Conservation (phyloP, 140 eudicot species). For the Erigeron philadelphicus region DNA sequence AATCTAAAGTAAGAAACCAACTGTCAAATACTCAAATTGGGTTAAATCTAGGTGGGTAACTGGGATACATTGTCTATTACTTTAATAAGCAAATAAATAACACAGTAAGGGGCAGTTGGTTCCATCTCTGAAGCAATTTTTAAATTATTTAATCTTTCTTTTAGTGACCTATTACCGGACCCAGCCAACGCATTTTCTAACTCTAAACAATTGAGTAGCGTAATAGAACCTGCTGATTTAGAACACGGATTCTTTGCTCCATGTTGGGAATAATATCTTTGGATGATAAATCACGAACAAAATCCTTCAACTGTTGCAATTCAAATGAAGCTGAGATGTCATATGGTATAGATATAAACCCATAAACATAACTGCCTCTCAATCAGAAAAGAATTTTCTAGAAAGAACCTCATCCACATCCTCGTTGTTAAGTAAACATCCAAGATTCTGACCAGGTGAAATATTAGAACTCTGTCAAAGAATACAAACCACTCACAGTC, state of each 20-base stretch:
- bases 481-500: slow-evolving; percentile 18
- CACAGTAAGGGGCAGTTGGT: too few species aligned
- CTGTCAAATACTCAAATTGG: too few species aligned
- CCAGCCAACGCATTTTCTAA: too few species aligned
- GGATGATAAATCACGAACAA: slow-evolving; percentile 80
- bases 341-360: slow-evolving; percentile 17
- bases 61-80: too few species aligned
- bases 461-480: slow-evolving; percentile 46
- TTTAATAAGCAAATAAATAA: too few species aligned
- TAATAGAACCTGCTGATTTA: slow-evolving; percentile 77
- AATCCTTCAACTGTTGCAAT: slow-evolving; percentile 53
- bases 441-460: slow-evolving; percentile 44
- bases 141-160: too few species aligned
- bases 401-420: slow-evolving; percentile 68
- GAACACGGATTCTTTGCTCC: slow-evolving; percentile 81
- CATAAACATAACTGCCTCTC: background rate
- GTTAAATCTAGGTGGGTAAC: too few species aligned
- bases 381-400: slow-evolving; percentile 19
- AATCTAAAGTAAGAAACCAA: too few species aligned
- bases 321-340: background rate
- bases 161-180: too few species aligned
- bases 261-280: slow-evolving; percentile 86
- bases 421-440: slow-evolving; percentile 61
- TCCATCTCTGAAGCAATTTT: too few species aligned
- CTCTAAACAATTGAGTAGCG: too few species aligned